These are phyloP conservation scores for Vitis hybrid DNA, from an alignment of 177 flowering plant species.

Conservation along the genomic window DNA sequence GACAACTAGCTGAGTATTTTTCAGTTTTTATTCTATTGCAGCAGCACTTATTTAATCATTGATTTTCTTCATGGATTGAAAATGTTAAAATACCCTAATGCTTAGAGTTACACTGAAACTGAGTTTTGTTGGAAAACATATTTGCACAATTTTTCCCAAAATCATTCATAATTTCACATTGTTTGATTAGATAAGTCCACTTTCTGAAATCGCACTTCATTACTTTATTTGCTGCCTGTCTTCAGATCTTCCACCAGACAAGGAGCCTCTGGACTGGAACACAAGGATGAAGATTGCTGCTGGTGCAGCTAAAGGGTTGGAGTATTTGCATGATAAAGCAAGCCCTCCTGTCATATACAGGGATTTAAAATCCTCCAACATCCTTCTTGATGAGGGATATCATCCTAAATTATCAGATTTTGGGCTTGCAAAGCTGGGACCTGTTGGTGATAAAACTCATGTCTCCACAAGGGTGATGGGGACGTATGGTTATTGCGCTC, in stretches of 20 bases:
- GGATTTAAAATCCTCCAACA: constrained; percentile 86
- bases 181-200: background rate
- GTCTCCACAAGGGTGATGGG: constrained; percentile 97
- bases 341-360: constrained; percentile 89
- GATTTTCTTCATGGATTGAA: background rate
- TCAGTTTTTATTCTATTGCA: no score
- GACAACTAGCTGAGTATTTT: no score
- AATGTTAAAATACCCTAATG: background rate
- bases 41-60: no score
- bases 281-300: constrained; percentile 96
- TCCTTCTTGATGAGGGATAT: constrained; percentile 77
- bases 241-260: constrained; percentile 67
- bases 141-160: background rate
- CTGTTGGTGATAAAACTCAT: constrained; percentile 91
- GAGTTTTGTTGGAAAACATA: background rate
- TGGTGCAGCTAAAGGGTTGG: constrained; percentile 93
- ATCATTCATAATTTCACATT: background rate
- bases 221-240: constrained; percentile 3
- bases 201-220: constrained; percentile 1
- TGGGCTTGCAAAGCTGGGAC: constrained; percentile 92
- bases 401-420: constrained; percentile 91
- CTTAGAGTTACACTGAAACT: background rate
- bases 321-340: constrained; percentile 84
- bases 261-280: constrained; percentile 83
- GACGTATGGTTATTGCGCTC: constrained; percentile 93